Evolutionary conservation across 169 alveolate genomes (phyloP).

Genomic region (Cryptosporidium sp.): DNA sequence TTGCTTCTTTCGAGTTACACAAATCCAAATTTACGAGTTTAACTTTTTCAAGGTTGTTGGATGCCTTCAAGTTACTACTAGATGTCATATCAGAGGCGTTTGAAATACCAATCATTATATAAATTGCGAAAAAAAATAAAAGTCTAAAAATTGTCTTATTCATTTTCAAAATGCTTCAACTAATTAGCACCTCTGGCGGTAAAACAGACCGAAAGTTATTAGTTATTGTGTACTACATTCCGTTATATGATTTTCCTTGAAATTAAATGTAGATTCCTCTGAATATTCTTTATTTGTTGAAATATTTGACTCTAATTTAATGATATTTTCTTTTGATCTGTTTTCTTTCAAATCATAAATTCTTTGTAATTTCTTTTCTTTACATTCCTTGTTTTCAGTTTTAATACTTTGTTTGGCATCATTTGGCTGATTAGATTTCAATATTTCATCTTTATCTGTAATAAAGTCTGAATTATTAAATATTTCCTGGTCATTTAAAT

Average conservation of each 20-base stretch:
- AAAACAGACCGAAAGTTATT: neutral
- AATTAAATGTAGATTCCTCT: neutral
- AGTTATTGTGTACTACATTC: slow-evolving; percentile 36
- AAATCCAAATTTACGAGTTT: neutral
- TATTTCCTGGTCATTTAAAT: neutral
- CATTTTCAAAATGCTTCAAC: neutral
- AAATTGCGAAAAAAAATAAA: neutral
- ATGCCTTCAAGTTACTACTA: neutral
- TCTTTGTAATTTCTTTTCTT: slow-evolving; percentile 1
- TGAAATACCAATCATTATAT: neutral
- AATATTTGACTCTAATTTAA: neutral
- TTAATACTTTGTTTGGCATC: neutral
- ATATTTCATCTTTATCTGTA: neutral
- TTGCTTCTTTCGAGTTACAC: neutral
- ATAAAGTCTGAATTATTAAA: neutral
- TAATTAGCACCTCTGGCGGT: neutral
- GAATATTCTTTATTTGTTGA: neutral
- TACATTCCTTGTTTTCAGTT: neutral
- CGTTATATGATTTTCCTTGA: neutral
- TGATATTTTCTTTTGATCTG: neutral
- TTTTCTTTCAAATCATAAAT: neutral
- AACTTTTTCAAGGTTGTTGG: neutral
- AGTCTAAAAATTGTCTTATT: neutral
- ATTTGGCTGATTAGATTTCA: neutral
- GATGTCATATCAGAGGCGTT: neutral